Evolutionary conservation across 1,284 basidiomycete species (phyloP), one percentile per base, ranked within the genome.

Genomic region (Hortiboletus rubellus): DNA sequence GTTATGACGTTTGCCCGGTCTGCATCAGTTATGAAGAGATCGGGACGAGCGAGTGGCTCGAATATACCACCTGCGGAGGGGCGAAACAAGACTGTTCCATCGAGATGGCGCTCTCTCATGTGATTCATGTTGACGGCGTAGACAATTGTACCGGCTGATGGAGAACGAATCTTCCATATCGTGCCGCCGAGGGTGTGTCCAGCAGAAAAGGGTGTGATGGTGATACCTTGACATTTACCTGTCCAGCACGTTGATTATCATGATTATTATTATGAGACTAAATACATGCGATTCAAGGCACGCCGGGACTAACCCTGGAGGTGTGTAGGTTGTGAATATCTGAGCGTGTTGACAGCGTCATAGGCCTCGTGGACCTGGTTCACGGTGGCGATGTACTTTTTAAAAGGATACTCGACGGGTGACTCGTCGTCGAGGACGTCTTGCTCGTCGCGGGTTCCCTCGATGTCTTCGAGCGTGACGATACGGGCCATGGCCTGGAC

Each of bases 101-200:
- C 96, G 31, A 99, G 79, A 77, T 98, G 97, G 37, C 96, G 86
- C 73, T 99, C 97, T 57, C 88, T 86, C 81, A 95, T 96, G 72
- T 99, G 97, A 72, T 99, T 99, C 79, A 98, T 85, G 65, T 96
- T 88, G 18, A 98, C 92, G 12, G 96, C 96, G 71, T 99, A 97
- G 33, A 99, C 79, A 18, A 99, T 89, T 4, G 97, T 98, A 8
- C 96, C 96, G 9, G 94, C 92, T 0, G 94, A 95, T 2, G 97
- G 96, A 1, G 95, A 98, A 40, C 97, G 89, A 59, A 99, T 91
- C 73, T 98, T 98, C 96, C 96, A 99, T 62, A 99, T 91, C 3
- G 96, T 95, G 49, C 96, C 97, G 63, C 97, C 97, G 18, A 99
- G 84, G 0, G 94, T 93, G 72, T 98, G 96, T 0, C 97, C 97